Conservation (phyloP, 1,284 basidiomycete species). For the Somion occarium region DNA sequence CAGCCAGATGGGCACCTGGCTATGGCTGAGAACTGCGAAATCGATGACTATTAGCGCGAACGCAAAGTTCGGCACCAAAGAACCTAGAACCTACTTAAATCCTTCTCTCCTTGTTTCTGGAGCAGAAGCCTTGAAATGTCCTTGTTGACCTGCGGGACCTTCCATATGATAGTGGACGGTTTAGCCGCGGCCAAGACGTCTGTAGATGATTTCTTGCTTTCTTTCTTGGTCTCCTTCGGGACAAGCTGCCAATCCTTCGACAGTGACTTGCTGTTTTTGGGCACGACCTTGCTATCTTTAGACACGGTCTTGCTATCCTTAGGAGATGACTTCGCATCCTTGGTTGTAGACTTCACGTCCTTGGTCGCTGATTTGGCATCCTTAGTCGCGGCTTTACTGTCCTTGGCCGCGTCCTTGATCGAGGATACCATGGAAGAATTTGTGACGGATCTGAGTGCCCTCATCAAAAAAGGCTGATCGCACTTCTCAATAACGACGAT, state of each 20-base stretch:
- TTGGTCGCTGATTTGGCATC: not conserved
- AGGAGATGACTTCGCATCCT: not conserved
- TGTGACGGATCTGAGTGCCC: not conserved
- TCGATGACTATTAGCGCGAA: constrained; percentile 15
- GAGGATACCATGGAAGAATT: not conserved
- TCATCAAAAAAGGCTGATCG: not conserved
- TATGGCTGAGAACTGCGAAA: not conserved
- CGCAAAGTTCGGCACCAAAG: constrained; percentile 31
- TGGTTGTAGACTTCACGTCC: not conserved
- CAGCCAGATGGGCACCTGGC: constrained; percentile 63
- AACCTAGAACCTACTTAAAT: constrained; percentile 7
- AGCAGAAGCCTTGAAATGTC: not conserved
- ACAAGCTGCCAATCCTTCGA: too few relatives aligned
- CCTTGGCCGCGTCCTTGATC: too few relatives aligned
- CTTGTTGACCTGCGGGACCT: not conserved
- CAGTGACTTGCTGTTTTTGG: not conserved
- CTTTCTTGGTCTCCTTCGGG: not conserved
- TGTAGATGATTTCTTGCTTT: not conserved
- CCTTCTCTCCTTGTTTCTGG: not conserved
- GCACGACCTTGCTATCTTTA: not conserved
- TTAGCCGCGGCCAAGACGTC: not conserved
- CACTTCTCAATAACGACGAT: not conserved
- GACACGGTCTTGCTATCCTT: not conserved
- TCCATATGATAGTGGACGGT: not conserved
- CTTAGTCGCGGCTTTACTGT: not conserved